Base-by-base conservation (phyloP, 1,139 yeast genomes). In the Pichia sp. region DNA sequence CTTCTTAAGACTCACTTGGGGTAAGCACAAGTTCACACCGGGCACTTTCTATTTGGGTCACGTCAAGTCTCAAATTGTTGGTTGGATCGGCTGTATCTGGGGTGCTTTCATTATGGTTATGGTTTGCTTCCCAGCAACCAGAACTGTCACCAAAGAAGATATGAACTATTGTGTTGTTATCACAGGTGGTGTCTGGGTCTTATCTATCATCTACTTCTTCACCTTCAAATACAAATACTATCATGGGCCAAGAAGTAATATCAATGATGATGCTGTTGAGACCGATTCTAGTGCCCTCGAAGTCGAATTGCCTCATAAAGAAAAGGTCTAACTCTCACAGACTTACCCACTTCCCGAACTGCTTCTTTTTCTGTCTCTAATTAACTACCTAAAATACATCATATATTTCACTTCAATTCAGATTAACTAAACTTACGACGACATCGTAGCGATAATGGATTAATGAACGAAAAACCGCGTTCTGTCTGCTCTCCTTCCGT, bases 21-120 rank as follows among this genome's bases (percentile, higher is more conserved):
- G 75, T 32, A 64, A 59, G 37, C 60, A 66, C 32, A 59, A 66
- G 32, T 78, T 78, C 52, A 62, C 56, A 13, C 84, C 84, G 0
- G 88, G 88, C 8, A 69, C 73, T 8, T 79, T 79, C 51, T 72
- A 73, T 53, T 60, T 77, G 44, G 87, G 87, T 22, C 42, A 55
- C 12, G 46, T 65, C 33, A 32, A 38, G 23, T 72, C 80, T 2
- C 65, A 64, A 7, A 43, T 68, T 7, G 51, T 67, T 25, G 68
- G 67, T 19, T 59, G 65, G 62, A 46, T 50, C 27, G 38, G 52
- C 7, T 46, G 53, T 22, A 29, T 29, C 9, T 38, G 41, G 41
- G 41, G 41, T 10, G 16, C 29, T 6, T 38, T 35, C 14, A 59
- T 59, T 11, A 64, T 67, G 17, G 44, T 62, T 8, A 52, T 67